Percentiles rank a stretch among this genome's conserved stretches.
phyloP scores from a whole-genome alignment of 2,329 filamentous ascomycete genomes.

The Alternaria arbusti region DNA sequence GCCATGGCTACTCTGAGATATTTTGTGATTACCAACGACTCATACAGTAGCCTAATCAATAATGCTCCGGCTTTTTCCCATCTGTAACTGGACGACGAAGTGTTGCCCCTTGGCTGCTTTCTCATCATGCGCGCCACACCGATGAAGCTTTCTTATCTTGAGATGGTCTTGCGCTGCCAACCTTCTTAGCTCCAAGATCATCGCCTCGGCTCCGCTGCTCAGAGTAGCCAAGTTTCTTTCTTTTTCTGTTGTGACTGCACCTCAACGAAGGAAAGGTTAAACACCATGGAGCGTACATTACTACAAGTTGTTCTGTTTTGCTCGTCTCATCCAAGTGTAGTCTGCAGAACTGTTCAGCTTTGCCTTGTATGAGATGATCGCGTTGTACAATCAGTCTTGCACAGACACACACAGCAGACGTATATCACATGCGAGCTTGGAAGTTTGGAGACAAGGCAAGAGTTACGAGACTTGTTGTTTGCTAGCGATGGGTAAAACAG shows the following conservation, averaged over 20 bases:
- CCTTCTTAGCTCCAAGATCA: background rate
- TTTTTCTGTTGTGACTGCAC: background rate
- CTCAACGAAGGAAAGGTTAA: background rate
- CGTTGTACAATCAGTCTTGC: background rate
- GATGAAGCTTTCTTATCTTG: background rate
- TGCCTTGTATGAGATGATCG: background rate
- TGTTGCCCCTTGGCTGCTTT: background rate
- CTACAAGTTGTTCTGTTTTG: background rate
- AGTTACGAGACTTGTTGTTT: background rate
- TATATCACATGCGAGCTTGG: background rate
- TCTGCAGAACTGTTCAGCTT: background rate
- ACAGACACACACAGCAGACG: background rate
- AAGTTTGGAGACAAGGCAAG: background rate
- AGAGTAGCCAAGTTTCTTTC: background rate
- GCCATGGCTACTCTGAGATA: background rate
- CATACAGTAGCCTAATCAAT: background rate
- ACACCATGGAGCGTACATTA: background rate
- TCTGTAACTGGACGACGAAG: background rate
- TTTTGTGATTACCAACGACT: background rate
- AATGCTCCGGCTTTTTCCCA: background rate
- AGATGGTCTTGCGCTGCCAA: background rate
- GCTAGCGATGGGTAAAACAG: background rate
- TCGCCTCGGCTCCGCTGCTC: background rate
- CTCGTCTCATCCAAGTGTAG: background rate
- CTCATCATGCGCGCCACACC: background rate